These are phyloP conservation scores for Zymoseptoria crescenta DNA, from an alignment of 2,329 filamentous ascomycete genomes.

Conservation along the genomic window DNA sequence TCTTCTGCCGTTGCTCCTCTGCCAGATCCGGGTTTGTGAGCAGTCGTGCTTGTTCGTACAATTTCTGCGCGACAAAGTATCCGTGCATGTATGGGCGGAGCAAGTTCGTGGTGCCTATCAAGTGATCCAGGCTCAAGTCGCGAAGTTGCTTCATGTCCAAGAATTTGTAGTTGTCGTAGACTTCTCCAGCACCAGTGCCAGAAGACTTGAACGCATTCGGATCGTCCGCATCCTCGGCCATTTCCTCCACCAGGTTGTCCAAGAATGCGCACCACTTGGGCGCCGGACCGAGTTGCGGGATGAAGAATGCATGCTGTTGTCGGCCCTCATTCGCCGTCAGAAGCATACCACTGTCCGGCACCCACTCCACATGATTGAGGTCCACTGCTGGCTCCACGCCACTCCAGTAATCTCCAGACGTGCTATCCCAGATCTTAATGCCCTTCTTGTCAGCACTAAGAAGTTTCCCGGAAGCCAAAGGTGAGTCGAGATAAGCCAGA, in stretches of 20 bases:
- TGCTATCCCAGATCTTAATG: constrained; percentile 92
- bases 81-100: constrained; percentile 97
- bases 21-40: constrained; percentile 91
- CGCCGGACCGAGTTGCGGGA: constrained; percentile 85
- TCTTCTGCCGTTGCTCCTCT: constrained; percentile 85
- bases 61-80: constrained; percentile 89
- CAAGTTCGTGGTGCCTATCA: constrained; percentile 83
- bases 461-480: constrained; percentile 28
- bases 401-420: constrained; percentile 81
- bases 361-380: constrained; percentile 89
- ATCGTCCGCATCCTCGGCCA: constrained; percentile 72
- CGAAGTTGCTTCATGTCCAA: constrained; percentile 80
- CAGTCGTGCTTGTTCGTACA: constrained; percentile 90
- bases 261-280: constrained; percentile 95
- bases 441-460: constrained; percentile 82
- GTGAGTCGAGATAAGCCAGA: constrained; percentile 57
- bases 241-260: constrained; percentile 96
- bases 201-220: constrained; percentile 46
- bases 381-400: constrained; percentile 92
- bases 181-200: constrained; percentile 52
- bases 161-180: constrained; percentile 99
- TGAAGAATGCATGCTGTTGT: constrained; percentile 90
- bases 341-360: constrained; percentile 86
- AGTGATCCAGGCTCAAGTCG: constrained; percentile 74
- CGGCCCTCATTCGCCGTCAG: constrained; percentile 94